A percentile compares a stretch with the other conserved stretches of the same genome.
phyloP scores from a whole-genome alignment of 1,139 yeast genomes.

The Saccharomycopsis hybrid region DNA sequence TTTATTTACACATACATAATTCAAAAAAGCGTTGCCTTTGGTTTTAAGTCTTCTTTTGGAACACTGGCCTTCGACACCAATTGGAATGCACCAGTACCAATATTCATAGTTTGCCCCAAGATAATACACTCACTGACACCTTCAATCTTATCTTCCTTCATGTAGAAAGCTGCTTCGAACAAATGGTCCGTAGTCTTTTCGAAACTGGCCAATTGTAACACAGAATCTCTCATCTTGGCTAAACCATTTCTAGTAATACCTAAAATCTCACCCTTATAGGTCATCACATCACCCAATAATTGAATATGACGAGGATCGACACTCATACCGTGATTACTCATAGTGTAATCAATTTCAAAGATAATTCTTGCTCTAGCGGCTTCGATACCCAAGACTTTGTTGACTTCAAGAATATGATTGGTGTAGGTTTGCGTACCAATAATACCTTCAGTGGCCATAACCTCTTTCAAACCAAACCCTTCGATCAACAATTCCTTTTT shows the following conservation, averaged over 20 bases:
- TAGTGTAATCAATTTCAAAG: slow-evolving; percentile 92
- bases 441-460: slow-evolving; percentile 97
- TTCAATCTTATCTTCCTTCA: slow-evolving; percentile 92
- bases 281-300: slow-evolving; percentile 96
- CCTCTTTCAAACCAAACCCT: slow-evolving; percentile 94
- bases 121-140: slow-evolving; percentile 98
- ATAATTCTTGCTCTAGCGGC: slow-evolving; percentile 94
- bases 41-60: slow-evolving; percentile 38
- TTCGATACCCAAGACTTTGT: slow-evolving; percentile 89
- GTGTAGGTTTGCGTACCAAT: slow-evolving; percentile 82
- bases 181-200: slow-evolving; percentile 98
- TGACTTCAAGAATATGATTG: slow-evolving; percentile 88
- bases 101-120: slow-evolving; percentile 93
- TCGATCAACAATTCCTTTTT: slow-evolving; percentile 90
- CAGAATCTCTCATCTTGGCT: slow-evolving; percentile 98
- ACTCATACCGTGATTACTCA: slow-evolving; percentile 99
- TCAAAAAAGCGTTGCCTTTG: slow-evolving; percentile 31
- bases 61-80: slow-evolving; percentile 56
- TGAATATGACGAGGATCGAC: slow-evolving; percentile 99
- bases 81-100: slow-evolving; percentile 96
- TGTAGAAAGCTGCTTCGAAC: slow-evolving; percentile 96
- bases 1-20: too few relatives aligned
- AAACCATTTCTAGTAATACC: slow-evolving; percentile 98
- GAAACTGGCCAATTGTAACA: slow-evolving; percentile 91
- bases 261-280: slow-evolving; percentile 94